Percentiles rank a stretch among this genome's conserved stretches.
These are phyloP conservation scores for Discostella pseudostelligera DNA, from an alignment of 108 stramenopile species.

Conservation along the genomic window DNA sequence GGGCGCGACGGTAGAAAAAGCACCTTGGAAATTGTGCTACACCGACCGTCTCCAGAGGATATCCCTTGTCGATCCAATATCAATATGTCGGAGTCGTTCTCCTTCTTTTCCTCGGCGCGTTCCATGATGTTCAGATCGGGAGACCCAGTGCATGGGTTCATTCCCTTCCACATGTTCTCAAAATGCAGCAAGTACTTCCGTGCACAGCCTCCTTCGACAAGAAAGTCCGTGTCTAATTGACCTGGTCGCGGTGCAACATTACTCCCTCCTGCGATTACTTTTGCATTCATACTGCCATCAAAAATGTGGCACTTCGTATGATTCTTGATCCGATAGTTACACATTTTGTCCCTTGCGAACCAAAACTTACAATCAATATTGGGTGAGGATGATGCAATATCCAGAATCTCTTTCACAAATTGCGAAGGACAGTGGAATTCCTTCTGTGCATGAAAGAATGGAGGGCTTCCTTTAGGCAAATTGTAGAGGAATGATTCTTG, in stretches of 20 bases:
- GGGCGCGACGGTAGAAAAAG: constrained; percentile 28
- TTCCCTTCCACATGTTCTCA: constrained; percentile 25
- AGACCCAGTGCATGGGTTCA: constrained; percentile 14
- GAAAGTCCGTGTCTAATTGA: constrained; percentile 26
- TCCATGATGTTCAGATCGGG: neutral
- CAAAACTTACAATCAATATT: constrained; percentile 27
- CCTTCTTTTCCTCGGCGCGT: constrained; percentile 21
- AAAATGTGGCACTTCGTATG: constrained; percentile 35
- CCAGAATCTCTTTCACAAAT: constrained; percentile 7
- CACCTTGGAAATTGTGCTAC: constrained; percentile 4
- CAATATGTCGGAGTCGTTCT: neutral
- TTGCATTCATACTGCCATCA: constrained; percentile 22
- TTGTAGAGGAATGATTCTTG: constrained; percentile 6
- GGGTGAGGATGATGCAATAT: constrained; percentile 4
- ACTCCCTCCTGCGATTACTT: constrained; percentile 30
- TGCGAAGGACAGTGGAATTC: constrained; percentile 1
- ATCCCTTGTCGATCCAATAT: no score
- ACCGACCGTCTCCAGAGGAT: neutral
- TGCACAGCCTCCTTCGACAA: constrained; percentile 17
- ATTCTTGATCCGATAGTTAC: constrained; percentile 39
- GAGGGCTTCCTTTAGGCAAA: constrained; percentile 23
- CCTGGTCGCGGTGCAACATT: constrained; percentile 27
- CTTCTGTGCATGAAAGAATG: constrained; percentile 16
- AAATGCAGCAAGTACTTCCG: constrained; percentile 17
- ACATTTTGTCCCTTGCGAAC: constrained; percentile 31